phyloP scores from a whole-genome alignment of 73 alveolate genomes.

The Paramecium tetraurelia region DNA sequence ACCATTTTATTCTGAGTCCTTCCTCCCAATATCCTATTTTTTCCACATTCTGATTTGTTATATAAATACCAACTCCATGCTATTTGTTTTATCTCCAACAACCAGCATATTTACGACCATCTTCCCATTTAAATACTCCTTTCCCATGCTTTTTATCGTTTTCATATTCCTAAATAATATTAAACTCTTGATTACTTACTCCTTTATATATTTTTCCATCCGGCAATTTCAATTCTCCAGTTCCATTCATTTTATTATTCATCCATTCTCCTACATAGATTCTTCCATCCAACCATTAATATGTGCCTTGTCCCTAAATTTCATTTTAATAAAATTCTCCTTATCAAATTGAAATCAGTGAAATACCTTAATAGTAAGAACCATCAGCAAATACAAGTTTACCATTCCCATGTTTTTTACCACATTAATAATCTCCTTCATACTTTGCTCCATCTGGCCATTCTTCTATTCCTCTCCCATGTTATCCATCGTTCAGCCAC shows the following conservation, averaged over 20 bases:
- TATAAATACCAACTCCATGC: conserved; percentile 65
- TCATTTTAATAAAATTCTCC: conserved; percentile 62
- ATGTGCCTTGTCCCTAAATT: conserved; percentile 73
- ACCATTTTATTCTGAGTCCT: conserved; percentile 54
- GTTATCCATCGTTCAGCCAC: conserved; percentile 85
- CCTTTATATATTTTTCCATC: conserved; percentile 77
- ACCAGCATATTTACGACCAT: conserved; percentile 64
- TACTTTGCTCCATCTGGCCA: conserved; percentile 90
- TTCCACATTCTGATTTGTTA: conserved; percentile 31
- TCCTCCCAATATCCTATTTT: conserved; percentile 64
- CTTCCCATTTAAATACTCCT: conserved; percentile 70
- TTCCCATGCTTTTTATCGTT: conserved; percentile 74
- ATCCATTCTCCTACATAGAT: conserved; percentile 72
- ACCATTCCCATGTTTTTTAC: conserved; percentile 91
- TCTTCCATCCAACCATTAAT: conserved; percentile 76
- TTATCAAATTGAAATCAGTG: not conserved
- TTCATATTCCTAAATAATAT: conserved; percentile 36
- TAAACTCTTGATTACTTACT: conserved; percentile 11
- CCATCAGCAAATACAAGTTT: conserved; percentile 71
- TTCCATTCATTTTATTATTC: conserved; percentile 74
- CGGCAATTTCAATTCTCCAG: conserved; percentile 70
- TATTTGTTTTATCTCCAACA: conserved; percentile 65
- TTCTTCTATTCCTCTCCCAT: conserved; percentile 81
- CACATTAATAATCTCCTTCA: conserved; percentile 84
- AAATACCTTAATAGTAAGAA: conserved; percentile 69